These are phyloP conservation scores for Russula ochroleuca DNA, from an alignment of 768 basidiomycete species.

Conservation along the genomic window DNA sequence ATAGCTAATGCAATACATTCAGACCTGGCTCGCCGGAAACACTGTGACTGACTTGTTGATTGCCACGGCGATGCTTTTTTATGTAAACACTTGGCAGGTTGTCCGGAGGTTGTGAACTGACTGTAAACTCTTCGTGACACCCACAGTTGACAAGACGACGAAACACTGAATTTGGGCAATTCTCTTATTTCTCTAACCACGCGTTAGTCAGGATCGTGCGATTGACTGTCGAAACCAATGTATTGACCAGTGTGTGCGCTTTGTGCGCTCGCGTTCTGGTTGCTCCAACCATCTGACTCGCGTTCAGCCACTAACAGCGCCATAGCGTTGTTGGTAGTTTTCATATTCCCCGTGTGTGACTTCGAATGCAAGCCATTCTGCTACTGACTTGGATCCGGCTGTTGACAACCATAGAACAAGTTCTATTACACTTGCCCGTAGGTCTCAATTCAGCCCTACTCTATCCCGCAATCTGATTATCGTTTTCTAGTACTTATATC, in stretches of 20 bases:
- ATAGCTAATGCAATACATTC: not conserved
- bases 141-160: conserved; percentile 3
- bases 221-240: conserved; percentile 17
- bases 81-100: not conserved
- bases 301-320: not conserved
- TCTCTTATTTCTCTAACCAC: not conserved
- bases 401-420: not conserved
- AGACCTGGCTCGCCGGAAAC: conserved; percentile 7
- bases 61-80: not conserved
- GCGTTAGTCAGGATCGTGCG: not conserved
- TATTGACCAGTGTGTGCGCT: conserved; percentile 6
- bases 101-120: not conserved
- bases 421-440: conserved; percentile 19
- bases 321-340: not conserved
- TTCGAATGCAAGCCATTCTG: too few species aligned
- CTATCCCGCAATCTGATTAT: not conserved
- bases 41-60: conserved; percentile 4
- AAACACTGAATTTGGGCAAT: not conserved
- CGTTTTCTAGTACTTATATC: not conserved
- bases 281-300: not conserved
- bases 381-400: not conserved
- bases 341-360: conserved; percentile 8
- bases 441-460: not conserved
- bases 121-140: not conserved
- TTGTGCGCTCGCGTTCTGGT: not conserved